Conservation (phyloP, 2,329 filamentous ascomycete genomes). For the Chaetomiaceae sp. region DNA sequence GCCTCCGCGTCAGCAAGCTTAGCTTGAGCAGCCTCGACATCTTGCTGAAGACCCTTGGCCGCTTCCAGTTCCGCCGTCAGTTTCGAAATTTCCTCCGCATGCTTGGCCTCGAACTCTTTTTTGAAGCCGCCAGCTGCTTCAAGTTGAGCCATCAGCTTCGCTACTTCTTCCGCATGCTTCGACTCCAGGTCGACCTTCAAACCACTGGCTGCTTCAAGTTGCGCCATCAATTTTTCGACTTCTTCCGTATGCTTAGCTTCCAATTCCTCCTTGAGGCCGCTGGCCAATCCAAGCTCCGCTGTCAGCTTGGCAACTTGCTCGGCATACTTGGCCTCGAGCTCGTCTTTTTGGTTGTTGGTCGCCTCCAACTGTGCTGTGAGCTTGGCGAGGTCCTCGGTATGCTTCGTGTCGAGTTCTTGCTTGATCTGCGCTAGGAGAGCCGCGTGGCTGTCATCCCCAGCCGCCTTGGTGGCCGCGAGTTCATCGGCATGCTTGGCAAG, state of each 20-base stretch:
- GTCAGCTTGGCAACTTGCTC: constrained; percentile 30
- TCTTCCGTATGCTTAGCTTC: constrained; percentile 34
- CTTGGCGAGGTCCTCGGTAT: constrained; percentile 31
- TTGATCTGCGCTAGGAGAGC: constrained; percentile 27
- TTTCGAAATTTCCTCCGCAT: constrained; percentile 31
- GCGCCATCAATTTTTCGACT: constrained; percentile 29
- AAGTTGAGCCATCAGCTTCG: constrained; percentile 31
- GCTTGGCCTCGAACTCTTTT: constrained; percentile 30
- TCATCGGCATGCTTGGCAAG: constrained; percentile 31
- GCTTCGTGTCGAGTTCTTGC: constrained; percentile 30
- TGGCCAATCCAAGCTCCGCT: constrained; percentile 31
- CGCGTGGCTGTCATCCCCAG: constrained; percentile 25
- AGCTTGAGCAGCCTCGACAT: constrained; percentile 27
- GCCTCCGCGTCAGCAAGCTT: constrained; percentile 35
- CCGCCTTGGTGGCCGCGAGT: constrained; percentile 27
- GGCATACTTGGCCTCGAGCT: constrained; percentile 30
- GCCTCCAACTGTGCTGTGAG: constrained; percentile 32
- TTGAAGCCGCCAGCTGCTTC: constrained; percentile 30
- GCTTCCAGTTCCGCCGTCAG: constrained; percentile 32
- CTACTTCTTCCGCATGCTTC: constrained; percentile 33
- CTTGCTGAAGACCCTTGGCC: constrained; percentile 28
- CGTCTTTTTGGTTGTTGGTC: constrained; percentile 28
- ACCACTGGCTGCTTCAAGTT: constrained; percentile 33
- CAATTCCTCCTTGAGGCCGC: constrained; percentile 14
- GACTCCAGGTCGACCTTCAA: constrained; percentile 28